phyloP scores from a whole-genome alignment of 2,329 filamentous ascomycete species.

The Canariomyces notabilis region DNA sequence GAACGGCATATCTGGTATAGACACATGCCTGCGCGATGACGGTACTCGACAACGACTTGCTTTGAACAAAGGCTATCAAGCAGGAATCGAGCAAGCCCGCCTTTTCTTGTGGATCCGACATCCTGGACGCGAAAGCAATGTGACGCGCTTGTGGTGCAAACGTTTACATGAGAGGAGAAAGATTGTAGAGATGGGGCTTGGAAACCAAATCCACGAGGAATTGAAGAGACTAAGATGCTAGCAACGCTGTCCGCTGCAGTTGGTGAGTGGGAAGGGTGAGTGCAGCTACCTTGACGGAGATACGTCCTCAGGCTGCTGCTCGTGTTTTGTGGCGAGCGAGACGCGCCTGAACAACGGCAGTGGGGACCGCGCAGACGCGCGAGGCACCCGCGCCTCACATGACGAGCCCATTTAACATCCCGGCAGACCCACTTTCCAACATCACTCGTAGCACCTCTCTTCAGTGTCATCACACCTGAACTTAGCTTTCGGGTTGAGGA shows the following conservation, averaged over 20 bases:
- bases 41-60: constrained; percentile 20
- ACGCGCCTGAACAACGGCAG: constrained; percentile 15
- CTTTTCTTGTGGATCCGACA: constrained; percentile 17
- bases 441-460: neutral
- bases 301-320: neutral
- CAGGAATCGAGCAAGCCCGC: constrained; percentile 20
- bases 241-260: neutral
- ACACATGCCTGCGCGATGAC: constrained; percentile 20
- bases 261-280: neutral
- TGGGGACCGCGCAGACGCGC: constrained; percentile 12
- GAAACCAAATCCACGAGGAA: neutral
- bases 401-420: constrained; percentile 19
- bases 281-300: neutral
- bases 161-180: constrained; percentile 18
- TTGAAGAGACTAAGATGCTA: neutral
- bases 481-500: too few relatives aligned
- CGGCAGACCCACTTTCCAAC: too few relatives aligned
- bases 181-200: neutral
- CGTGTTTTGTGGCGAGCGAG: constrained; percentile 3
- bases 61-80: constrained; percentile 25
- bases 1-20: neutral
- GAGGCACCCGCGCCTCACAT: constrained; percentile 22
- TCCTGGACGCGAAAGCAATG: constrained; percentile 9
- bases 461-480: neutral
- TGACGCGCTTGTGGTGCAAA: constrained; percentile 10